Conservation (phyloP, 495 filamentous ascomycete species). For the Tuber microsphaerosporum region DNA sequence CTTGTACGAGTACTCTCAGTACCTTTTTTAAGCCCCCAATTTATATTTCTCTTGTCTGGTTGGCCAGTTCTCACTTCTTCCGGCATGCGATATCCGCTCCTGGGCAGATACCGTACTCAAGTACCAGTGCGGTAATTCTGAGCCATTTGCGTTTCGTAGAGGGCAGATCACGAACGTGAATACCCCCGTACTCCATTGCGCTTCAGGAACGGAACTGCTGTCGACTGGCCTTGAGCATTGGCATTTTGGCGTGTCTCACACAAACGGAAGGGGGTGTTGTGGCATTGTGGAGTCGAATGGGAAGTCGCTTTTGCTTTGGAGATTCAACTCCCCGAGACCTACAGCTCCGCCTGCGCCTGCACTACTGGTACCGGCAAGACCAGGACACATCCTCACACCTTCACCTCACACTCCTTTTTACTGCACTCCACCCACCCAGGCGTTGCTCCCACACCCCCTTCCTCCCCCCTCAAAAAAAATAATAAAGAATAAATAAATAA, state of each 20-base stretch:
- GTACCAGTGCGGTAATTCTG: not conserved
- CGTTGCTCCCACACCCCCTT: not conserved
- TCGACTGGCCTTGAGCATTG: not conserved
- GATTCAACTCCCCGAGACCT: not conserved
- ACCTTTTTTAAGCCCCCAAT: not conserved
- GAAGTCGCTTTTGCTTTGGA: not conserved
- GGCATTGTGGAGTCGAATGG: not conserved
- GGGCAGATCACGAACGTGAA: not conserved
- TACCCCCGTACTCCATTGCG: not conserved
- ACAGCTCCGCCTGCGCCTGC: not conserved
- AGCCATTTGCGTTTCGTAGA: not conserved
- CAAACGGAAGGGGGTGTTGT: not conserved
- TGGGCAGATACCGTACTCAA: not conserved
- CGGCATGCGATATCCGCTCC: not conserved
- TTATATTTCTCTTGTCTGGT: not conserved
- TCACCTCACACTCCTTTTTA: not conserved
- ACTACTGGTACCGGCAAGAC: not conserved
- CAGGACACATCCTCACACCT: not conserved
- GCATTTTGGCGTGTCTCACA: not conserved
- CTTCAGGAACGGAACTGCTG: not conserved
- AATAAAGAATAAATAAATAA: not conserved
- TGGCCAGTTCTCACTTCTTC: not conserved
- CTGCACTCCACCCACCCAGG: not conserved
- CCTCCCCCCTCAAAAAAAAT: not conserved
- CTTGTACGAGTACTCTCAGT: not conserved